Evolutionary conservation across 352 stramenopile genomes (phyloP), one percentile per base, ranked within the genome.

Genomic region (Phytopythium sindhum): DNA sequence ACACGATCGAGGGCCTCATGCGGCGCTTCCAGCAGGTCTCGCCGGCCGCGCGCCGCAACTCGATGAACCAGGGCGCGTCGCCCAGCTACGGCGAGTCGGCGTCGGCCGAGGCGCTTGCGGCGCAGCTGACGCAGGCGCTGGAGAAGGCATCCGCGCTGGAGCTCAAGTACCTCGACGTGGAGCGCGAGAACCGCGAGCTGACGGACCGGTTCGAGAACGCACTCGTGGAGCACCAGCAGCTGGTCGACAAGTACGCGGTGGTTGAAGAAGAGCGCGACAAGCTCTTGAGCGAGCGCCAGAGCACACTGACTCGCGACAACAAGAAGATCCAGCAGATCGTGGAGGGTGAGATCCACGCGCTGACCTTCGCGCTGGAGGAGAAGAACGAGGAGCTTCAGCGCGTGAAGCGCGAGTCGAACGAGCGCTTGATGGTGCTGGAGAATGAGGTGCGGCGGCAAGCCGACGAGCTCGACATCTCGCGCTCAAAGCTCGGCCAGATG

Each of bases 311-410:
- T 31, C 77, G 84, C 37, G 85, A 94, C 71, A 93, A 95, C 74
- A 90, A 92, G 47, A 95, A 95, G 68, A 90, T 95, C 60, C 80
- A 93, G 61, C 82, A 95, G 69, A 88, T 95, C 58, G 87, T 95
- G 8, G 86, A 93, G 33, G 80, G 84, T 39, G 85, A 95, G 65
- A 75, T 93, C 21, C 85, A 95, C 48, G 72, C 80, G 47, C 65
- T 93, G 19, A 88, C 79, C 15, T 71, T 92, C 59, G 72, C 90
- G 64, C 66, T 95, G 41, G 84, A 95, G 26, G 85, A 90, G 56
- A 91, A 93, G 60, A 84, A 89, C 24, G 68, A 93, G 4, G 83
- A 93, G 55, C 63, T 93, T 9, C 68, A 76, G 57, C 84, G 86
- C 35, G 69, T 89, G 24, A 93, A 92, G 66, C 79, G 79, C 33